These are phyloP conservation scores for Rhizopogon roseolus DNA, from an alignment of 768 basidiomycete species.

Conservation along the genomic window DNA sequence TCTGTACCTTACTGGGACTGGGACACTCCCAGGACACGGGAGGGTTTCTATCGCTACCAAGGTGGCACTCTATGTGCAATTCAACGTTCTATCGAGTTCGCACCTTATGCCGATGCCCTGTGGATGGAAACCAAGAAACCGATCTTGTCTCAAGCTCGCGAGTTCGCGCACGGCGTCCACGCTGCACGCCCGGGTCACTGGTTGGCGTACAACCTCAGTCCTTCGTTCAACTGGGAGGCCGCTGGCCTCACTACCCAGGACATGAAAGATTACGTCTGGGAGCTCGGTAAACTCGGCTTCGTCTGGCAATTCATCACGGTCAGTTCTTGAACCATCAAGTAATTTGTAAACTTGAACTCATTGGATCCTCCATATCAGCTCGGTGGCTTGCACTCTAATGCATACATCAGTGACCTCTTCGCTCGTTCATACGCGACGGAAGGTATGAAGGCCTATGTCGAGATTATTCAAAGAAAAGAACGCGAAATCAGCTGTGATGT, in stretches of 20 bases:
- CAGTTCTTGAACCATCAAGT: slow-evolving; percentile 21
- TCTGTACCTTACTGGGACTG: slow-evolving; percentile 87
- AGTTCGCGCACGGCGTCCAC: slow-evolving; percentile 89
- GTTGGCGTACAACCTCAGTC: slow-evolving; percentile 94
- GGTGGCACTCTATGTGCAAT: slow-evolving; percentile 95
- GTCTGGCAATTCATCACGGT: slow-evolving; percentile 99
- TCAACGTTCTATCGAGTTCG: slow-evolving; percentile 87
- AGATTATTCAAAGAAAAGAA: slow-evolving; percentile 88
- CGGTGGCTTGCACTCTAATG: slow-evolving; percentile 95
- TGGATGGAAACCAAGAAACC: slow-evolving; percentile 99
- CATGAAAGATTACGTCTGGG: slow-evolving; percentile 89
- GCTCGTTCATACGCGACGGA: slow-evolving; percentile 85
- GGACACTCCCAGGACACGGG: slow-evolving; percentile 90
- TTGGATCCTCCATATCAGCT: slow-evolving; percentile 47
- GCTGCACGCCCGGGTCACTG: slow-evolving; percentile 82
- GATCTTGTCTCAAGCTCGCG: slow-evolving; percentile 84
- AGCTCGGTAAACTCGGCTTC: slow-evolving; percentile 92
- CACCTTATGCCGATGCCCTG: slow-evolving; percentile 86
- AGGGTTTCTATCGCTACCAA: slow-evolving; percentile 96
- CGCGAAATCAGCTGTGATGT: slow-evolving; percentile 94
- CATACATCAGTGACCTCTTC: slow-evolving; percentile 92
- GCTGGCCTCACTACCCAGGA: slow-evolving; percentile 83
- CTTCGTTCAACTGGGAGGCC: slow-evolving; percentile 92
- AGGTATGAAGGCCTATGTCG: slow-evolving; percentile 99
- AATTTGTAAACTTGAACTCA: slow-evolving; percentile 8